Conservation (phyloP, 768 basidiomycete species). For the Lactarius sanguifluus region DNA sequence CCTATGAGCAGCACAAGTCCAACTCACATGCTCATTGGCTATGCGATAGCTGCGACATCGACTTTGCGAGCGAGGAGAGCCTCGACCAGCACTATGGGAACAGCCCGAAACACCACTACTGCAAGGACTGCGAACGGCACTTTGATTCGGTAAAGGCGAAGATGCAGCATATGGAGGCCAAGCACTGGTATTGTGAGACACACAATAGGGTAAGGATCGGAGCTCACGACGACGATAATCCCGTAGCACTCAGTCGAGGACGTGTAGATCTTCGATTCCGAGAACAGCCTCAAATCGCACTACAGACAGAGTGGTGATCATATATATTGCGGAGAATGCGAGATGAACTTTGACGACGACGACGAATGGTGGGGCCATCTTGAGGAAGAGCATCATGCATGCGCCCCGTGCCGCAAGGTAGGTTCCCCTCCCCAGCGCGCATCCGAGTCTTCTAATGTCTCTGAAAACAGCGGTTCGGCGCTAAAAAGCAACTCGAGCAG, state of each 20-base stretch:
- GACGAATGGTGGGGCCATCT: constrained; percentile 7
- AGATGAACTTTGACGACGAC: constrained; percentile 7
- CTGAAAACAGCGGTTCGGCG: neutral
- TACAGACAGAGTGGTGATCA: constrained; percentile 33
- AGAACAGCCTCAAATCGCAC: constrained; percentile 47
- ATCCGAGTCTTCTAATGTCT: too few species aligned
- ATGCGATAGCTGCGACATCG: constrained; percentile 6
- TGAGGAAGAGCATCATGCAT: constrained; percentile 6
- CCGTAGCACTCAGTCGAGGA: neutral
- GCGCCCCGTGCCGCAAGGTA: constrained; percentile 3
- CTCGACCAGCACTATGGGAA: constrained; percentile 5
- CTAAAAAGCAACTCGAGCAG: neutral
- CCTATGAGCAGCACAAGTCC: neutral
- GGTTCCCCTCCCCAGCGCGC: too few species aligned
- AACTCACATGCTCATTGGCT: constrained; percentile 4
- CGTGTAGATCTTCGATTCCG: constrained; percentile 41
- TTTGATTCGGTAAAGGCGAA: neutral
- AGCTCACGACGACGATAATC: neutral
- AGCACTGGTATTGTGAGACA: constrained; percentile 15
- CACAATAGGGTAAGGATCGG: constrained; percentile 3
- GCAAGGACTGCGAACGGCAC: constrained; percentile 10
- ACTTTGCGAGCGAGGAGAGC: constrained; percentile 9
- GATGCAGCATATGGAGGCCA: constrained; percentile 10
- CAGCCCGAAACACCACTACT: constrained; percentile 10
- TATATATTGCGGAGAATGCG: constrained; percentile 7